These are phyloP conservation scores for Phytophthora brassicae DNA, from an alignment of 352 stramenopile species.

Conservation along the genomic window DNA sequence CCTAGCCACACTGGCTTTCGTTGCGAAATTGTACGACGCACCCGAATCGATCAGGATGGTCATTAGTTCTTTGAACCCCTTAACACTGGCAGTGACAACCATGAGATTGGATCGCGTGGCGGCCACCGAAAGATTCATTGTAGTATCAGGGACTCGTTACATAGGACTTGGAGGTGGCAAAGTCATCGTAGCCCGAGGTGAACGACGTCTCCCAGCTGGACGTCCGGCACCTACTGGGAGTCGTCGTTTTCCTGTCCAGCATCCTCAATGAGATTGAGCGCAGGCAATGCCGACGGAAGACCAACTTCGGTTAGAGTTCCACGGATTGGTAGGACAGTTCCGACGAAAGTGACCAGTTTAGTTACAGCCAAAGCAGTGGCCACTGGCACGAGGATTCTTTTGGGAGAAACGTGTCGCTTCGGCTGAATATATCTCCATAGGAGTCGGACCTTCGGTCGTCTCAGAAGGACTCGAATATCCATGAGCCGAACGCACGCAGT, in stretches of 20 bases:
- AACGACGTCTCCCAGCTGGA: neutral
- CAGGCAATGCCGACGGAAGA: too few relatives aligned
- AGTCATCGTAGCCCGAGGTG: neutral
- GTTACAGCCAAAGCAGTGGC: neutral
- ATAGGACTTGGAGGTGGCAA: neutral
- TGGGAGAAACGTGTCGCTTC: too few relatives aligned
- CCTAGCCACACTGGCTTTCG: neutral
- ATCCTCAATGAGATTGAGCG: too few relatives aligned
- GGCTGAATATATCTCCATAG: too few relatives aligned
- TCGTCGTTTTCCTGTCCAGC: too few relatives aligned
- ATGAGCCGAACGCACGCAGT: too few relatives aligned
- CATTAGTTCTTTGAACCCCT: neutral
- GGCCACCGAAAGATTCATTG: neutral
- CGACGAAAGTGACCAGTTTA: neutral
- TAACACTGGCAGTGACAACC: neutral
- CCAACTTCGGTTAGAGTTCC: too few relatives aligned
- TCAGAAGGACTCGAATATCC: too few relatives aligned
- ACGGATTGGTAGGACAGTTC: neutral
- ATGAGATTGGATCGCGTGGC: neutral
- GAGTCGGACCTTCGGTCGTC: too few relatives aligned
- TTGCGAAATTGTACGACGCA: neutral
- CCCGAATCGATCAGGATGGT: conserved; percentile 4
- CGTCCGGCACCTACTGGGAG: too few relatives aligned
- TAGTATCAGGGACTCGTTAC: neutral
- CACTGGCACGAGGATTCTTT: too few relatives aligned